Conservation (phyloP, 2,329 filamentous ascomycete species). For the Talaromyces sp. region DNA sequence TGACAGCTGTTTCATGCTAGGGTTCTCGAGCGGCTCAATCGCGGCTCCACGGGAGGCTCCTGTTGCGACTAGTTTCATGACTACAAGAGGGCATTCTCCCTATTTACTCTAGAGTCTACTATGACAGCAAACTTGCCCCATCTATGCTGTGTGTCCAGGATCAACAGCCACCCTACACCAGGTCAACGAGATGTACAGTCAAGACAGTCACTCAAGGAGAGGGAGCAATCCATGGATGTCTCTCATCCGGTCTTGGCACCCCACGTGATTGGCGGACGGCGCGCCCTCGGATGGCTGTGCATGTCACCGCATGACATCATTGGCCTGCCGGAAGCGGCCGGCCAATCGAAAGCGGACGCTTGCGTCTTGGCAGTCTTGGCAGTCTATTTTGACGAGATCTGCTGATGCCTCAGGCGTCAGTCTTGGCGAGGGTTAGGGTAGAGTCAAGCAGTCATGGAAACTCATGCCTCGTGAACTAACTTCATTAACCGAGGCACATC, state of each 20-base stretch:
- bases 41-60: background rate
- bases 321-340: slow-evolving; percentile 7
- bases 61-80: background rate
- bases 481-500: background rate
- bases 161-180: background rate
- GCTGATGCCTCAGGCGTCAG: background rate
- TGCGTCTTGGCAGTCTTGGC: slow-evolving; percentile 5
- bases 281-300: slow-evolving; percentile 5
- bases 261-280: background rate
- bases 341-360: slow-evolving; percentile 12
- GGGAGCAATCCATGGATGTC: background rate
- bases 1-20: background rate
- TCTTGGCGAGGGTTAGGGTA: background rate
- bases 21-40: slow-evolving; percentile 3
- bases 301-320: slow-evolving; percentile 17
- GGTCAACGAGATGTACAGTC: too few species aligned
- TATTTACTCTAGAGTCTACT: background rate
- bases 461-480: background rate
- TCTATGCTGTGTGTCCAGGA: background rate
- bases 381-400: background rate
- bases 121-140: background rate
- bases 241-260: background rate
- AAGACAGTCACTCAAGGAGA: background rate
- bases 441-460: background rate
- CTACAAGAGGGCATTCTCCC: background rate